Base-by-base conservation (phyloP, 2,329 filamentous ascomycete species). In the Aspergillus awamori region DNA sequence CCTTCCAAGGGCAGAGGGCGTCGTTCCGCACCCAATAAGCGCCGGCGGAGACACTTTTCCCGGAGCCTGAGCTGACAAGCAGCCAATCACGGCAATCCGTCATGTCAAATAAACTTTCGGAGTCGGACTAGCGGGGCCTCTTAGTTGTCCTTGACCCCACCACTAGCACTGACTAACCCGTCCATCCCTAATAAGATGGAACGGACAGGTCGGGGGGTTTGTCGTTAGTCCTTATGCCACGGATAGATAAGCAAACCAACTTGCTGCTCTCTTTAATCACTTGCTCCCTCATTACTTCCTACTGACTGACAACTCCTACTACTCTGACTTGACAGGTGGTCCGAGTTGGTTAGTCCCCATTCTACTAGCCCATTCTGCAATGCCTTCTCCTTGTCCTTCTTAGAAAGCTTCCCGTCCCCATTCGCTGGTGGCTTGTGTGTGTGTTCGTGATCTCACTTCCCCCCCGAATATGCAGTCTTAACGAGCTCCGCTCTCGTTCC, bases 381-480 rank as follows among this genome's bases (percentile, higher is more conserved):
- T 65, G 63, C 57, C 41, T 53, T 15, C 43, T 54, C 45, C 47
- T 11, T 53, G 11, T 53, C 41, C 17, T 36, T 39, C 47, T 24
- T 49, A 47, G 43, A n/a, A 56, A 57, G 33, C 33, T 36, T 13
- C 1, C 33, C n/a, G 20, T 45, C 41, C 38, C 36, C 28, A 57
- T 53, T 38, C 41, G 15, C 33, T 58, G 59, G 57, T 43, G 60
- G 51, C 43, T 24, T 62, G 33, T 36, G 30, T 57, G 30, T 36
- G 33, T 36, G 33, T 57, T 36, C 60, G 39, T 63, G 30, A 65
- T 53, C 30, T 20, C 36, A 43, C 15, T 13, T 58, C 20, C 60
- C 41, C 41, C 41, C 33, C 28, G 28, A 47, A 53, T 20, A 68
- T 69, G 66, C 57, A 43, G 45, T 56, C 56, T 30, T 67, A 62